Evolutionary conservation across 805 yeast species (phyloP).

Genomic region (Lipomyces anomalus): DNA sequence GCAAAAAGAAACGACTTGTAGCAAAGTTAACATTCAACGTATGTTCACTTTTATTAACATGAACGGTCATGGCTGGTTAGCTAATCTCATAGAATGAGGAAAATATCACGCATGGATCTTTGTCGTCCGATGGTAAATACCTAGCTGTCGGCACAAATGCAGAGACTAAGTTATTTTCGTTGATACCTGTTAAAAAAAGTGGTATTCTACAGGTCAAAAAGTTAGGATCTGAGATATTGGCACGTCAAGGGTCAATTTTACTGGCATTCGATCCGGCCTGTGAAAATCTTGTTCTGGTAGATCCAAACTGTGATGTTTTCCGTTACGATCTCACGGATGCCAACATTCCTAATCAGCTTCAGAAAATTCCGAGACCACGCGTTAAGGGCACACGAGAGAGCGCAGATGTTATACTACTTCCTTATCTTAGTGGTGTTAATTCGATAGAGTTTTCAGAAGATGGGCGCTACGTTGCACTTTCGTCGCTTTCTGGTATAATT

Average conservation of each 20-base stretch:
- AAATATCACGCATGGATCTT: conserved; percentile 60
- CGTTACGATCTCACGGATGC: conserved; percentile 37
- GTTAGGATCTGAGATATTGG: conserved; percentile 39
- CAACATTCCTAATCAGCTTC: conserved; percentile 39
- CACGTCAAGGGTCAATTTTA: conserved; percentile 50
- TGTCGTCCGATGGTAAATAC: conserved; percentile 59
- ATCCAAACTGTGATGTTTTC: conserved; percentile 58
- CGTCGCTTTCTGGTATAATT: conserved; percentile 62
- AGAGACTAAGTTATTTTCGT: conserved; percentile 60
- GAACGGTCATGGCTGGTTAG: background rate
- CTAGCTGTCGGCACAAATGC: conserved; percentile 68
- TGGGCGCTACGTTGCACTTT: conserved; percentile 46
- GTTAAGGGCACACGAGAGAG: background rate
- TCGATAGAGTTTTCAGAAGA: conserved; percentile 46
- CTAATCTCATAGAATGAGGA: conserved; percentile 68
- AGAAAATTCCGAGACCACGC: conserved; percentile 21
- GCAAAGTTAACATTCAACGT: conserved; percentile 40
- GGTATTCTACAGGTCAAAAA: conserved; percentile 47
- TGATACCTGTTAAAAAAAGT: conserved; percentile 40
- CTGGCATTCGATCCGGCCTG: conserved; percentile 40
- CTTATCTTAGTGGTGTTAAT: conserved; percentile 49
- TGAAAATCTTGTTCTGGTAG: conserved; percentile 45
- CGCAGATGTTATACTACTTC: conserved; percentile 28
- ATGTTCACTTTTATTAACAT: background rate
- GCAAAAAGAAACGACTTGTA: conserved; percentile 49